Conservation (phyloP, 75 land plant species). For the Pseudotsuga menziesii region DNA sequence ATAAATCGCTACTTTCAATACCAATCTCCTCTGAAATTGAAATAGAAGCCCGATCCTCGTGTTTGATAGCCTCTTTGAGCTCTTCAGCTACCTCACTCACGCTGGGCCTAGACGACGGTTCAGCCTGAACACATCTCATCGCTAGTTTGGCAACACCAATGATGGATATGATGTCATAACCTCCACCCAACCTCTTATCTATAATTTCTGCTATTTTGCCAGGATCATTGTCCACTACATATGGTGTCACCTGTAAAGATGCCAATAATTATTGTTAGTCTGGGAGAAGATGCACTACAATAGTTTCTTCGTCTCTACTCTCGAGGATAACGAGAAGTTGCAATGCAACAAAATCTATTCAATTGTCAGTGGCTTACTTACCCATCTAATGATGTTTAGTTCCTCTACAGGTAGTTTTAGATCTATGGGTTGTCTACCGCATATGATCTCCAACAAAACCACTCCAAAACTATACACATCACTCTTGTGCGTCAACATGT, state of each 20-base stretch:
- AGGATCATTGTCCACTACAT: too few species aligned
- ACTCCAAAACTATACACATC: conserved; percentile 22
- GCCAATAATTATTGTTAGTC: too few species aligned
- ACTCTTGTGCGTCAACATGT: conserved; percentile 9
- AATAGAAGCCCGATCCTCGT: too few species aligned
- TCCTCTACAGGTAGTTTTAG: background rate
- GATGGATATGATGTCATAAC: background rate
- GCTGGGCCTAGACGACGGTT: conserved; percentile 17
- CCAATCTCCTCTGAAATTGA: too few species aligned
- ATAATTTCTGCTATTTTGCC: background rate
- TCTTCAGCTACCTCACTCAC: conserved; percentile 12
- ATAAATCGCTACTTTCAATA: too few species aligned
- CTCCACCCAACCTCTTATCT: background rate
- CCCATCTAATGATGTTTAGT: background rate
- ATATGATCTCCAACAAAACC: conserved; percentile 1
- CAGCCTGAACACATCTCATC: conserved; percentile 15
- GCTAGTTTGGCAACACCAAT: conserved; percentile 14
- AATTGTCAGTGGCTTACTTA: background rate
- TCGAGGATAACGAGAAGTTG: too few species aligned
- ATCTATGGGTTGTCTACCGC: background rate
- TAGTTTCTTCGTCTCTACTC: too few species aligned
- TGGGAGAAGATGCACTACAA: too few species aligned
- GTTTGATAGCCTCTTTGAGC: conserved; percentile 3
- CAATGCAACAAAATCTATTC: too few species aligned
- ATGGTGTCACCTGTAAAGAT: too few species aligned